phyloP scores from a whole-genome alignment of 768 basidiomycete genomes.

The Obba rivulosa region DNA sequence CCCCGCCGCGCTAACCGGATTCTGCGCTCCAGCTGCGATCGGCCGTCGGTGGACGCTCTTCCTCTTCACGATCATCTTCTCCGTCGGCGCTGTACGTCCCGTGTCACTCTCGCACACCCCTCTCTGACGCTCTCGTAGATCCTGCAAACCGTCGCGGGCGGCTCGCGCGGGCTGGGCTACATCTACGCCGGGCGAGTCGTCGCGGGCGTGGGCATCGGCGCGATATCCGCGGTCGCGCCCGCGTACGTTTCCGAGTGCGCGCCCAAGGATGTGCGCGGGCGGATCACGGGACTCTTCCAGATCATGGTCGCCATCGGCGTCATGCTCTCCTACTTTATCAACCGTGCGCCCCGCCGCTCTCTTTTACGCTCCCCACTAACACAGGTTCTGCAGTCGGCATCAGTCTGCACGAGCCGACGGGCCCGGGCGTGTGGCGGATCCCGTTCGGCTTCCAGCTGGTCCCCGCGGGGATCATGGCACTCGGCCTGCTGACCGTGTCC shows the following conservation, averaged over 20 bases:
- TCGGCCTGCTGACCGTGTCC: constrained; percentile 65
- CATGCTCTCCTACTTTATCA: constrained; percentile 81
- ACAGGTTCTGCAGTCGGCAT: constrained; percentile 45
- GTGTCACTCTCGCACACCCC: neutral
- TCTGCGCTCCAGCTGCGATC: constrained; percentile 41
- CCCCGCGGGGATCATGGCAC: constrained; percentile 63
- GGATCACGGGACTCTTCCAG: constrained; percentile 84
- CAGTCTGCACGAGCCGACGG: constrained; percentile 42
- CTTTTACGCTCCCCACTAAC: neutral
- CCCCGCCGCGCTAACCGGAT: neutral
- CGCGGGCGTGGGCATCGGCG: constrained; percentile 77
- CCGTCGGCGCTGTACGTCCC: constrained; percentile 59
- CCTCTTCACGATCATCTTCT: constrained; percentile 56
- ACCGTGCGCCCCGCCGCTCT: constrained; percentile 42
- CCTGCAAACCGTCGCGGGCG: constrained; percentile 62
- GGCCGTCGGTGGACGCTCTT: constrained; percentile 66
- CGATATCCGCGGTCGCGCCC: constrained; percentile 78
- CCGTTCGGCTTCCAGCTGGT: constrained; percentile 74
- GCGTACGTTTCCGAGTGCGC: constrained; percentile 84
- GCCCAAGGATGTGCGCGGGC: constrained; percentile 81
- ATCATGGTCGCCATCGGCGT: constrained; percentile 83
- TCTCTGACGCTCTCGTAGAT: constrained; percentile 35
- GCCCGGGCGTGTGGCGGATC: constrained; percentile 57
- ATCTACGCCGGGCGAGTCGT: constrained; percentile 82
- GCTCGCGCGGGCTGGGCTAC: constrained; percentile 51